phyloP scores from a whole-genome alignment of 2,329 filamentous ascomycete species.

The Sclerotiophoma versabilis region DNA sequence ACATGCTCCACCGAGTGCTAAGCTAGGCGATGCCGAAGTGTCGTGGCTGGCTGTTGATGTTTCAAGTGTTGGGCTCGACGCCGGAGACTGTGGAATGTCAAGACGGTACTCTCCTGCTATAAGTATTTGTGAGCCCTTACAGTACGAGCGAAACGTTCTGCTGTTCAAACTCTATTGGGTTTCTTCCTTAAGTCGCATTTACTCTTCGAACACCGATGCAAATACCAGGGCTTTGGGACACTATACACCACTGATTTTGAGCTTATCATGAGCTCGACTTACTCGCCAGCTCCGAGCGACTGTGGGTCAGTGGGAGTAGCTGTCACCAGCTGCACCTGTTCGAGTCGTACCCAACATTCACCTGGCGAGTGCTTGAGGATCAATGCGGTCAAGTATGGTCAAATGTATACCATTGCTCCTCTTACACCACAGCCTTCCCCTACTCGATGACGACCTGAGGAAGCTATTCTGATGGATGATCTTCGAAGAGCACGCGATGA shows the following conservation, averaged over 20 bases:
- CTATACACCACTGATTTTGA: not conserved
- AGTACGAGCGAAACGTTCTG: not conserved
- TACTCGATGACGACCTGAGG: conserved; percentile 1
- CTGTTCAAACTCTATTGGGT: not conserved
- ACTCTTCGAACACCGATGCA: not conserved
- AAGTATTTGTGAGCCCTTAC: not conserved
- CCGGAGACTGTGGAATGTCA: not conserved
- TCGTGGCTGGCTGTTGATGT: not conserved
- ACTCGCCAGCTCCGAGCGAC: conserved; percentile 6
- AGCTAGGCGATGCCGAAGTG: not conserved
- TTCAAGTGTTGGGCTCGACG: not conserved
- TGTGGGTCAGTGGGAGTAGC: not conserved
- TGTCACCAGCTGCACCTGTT: not conserved
- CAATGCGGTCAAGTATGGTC: not conserved
- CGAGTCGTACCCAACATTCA: not conserved
- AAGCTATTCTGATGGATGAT: conserved; percentile 5
- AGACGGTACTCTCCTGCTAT: not conserved
- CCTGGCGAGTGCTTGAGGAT: conserved; percentile 3
- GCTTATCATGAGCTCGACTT: conserved; percentile 2
- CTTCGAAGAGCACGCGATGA: conserved; percentile 3
- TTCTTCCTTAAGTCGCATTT: not conserved
- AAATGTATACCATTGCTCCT: not conserved
- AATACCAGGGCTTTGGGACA: not conserved
- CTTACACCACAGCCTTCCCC: not conserved
- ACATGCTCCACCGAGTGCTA: not conserved